These are phyloP conservation scores for Solanum neorickii DNA, from an alignment of 257 asterid species.

Conservation along the genomic window DNA sequence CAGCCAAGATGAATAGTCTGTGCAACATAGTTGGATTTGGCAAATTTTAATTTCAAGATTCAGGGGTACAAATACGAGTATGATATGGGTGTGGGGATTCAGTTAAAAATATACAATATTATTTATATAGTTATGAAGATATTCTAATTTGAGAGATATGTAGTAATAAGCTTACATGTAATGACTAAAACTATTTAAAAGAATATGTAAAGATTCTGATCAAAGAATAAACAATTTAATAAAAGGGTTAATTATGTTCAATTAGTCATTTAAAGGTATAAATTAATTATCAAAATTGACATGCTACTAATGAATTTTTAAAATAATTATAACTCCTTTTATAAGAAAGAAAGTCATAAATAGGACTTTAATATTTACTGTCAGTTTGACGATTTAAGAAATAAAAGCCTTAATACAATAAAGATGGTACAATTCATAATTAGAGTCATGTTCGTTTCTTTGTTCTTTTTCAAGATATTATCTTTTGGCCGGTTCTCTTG, in stretches of 20 bases:
- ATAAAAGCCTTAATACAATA: background rate
- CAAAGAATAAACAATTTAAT: background rate
- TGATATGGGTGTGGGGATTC: background rate
- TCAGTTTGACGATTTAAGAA: background rate
- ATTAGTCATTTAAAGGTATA: background rate
- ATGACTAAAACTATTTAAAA: too few species aligned
- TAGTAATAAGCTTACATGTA: background rate
- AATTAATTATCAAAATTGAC: background rate
- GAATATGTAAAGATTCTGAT: background rate
- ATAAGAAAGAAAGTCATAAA: background rate
- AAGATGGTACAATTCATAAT: background rate
- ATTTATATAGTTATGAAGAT: background rate
- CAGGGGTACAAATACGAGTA: background rate
- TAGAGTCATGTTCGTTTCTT: background rate
- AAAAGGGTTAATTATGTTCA: background rate
- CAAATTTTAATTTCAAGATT: background rate
- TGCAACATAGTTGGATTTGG: background rate
- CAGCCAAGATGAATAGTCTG: background rate
- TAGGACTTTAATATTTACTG: background rate
- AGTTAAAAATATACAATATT: too few species aligned
- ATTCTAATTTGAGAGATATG: background rate
- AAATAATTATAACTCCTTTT: background rate
- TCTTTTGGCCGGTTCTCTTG: background rate
- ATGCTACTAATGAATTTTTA: background rate
- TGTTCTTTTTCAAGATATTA: background rate